Evolutionary conservation across 106 monocot species (phyloP).

Genomic region (Chionographis japonica): DNA sequence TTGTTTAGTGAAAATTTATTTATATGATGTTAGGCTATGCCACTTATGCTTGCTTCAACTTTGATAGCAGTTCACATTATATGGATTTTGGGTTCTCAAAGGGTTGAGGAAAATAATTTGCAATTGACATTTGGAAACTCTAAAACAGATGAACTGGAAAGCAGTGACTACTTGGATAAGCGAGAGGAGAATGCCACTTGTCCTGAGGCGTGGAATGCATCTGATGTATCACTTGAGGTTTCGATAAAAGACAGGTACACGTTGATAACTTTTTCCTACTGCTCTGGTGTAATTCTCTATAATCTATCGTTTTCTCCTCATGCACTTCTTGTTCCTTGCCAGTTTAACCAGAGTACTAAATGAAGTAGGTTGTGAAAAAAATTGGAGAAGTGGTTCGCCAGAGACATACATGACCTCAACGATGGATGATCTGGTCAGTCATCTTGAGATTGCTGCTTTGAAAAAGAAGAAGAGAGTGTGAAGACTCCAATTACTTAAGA

Average conservation of each 20-base stretch:
- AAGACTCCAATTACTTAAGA: slow-evolving; percentile 42
- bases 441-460: slow-evolving; percentile 10
- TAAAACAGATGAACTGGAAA: slow-evolving; percentile 19
- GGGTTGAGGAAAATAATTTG: background rate
- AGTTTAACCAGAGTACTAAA: slow-evolving; percentile 12
- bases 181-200: slow-evolving; percentile 8
- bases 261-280: background rate
- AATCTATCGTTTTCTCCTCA: background rate
- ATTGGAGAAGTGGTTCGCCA: background rate
- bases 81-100: background rate
- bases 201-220: slow-evolving; percentile 3
- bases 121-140: background rate
- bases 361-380: slow-evolving; percentile 20
- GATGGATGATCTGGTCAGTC: slow-evolving; percentile 7
- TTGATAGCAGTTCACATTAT: background rate
- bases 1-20: background rate
- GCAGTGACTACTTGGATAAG: slow-evolving; percentile 8
- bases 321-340: slow-evolving; percentile 14
- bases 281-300: background rate
- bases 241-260: slow-evolving; percentile 14
- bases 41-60: background rate
- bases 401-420: slow-evolving; percentile 1
- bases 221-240: slow-evolving; percentile 8
- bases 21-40: background rate
- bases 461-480: slow-evolving; percentile 49